Conservation (phyloP, 1,139 yeast species). For the Saccharomyces hybrid region DNA sequence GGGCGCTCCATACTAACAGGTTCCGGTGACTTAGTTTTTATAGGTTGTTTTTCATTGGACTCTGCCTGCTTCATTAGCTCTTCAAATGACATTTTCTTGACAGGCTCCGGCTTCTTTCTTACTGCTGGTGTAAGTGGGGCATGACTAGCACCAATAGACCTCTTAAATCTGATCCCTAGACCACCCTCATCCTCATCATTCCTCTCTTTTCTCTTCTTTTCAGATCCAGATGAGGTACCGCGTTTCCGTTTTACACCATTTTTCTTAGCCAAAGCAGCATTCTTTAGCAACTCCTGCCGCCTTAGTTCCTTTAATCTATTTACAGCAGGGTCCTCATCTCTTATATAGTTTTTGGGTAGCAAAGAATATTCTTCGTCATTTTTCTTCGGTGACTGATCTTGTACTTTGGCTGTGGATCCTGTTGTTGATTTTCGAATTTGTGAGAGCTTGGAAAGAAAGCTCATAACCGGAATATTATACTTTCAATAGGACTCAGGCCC, state of each 20-base stretch:
- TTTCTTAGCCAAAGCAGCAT: constrained; percentile 14
- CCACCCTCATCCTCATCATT: constrained; percentile 12
- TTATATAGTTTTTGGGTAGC: constrained; percentile 26
- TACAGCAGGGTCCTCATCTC: constrained; percentile 37
- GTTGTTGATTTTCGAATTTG: constrained; percentile 11
- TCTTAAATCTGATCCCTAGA: constrained; percentile 17
- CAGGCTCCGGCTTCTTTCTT: constrained; percentile 21
- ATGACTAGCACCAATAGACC: constrained; percentile 12
- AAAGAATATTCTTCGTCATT: constrained; percentile 11
- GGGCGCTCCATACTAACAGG: constrained; percentile 1
- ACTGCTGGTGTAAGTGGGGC: constrained; percentile 1
- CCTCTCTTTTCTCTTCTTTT: constrained; percentile 9
- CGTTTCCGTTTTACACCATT: constrained; percentile 7
- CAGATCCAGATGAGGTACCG: constrained; percentile 8
- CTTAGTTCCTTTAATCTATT: constrained; percentile 59
- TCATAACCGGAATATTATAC: constrained; percentile 6
- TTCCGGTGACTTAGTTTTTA: background rate
- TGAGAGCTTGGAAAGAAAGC: constrained; percentile 15
- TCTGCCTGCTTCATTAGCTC: constrained; percentile 69
- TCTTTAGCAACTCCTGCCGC: constrained; percentile 44
- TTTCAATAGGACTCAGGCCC: background rate
- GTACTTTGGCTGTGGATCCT: background rate
- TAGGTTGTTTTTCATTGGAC: constrained; percentile 33
- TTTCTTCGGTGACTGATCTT: background rate
- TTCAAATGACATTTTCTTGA: constrained; percentile 51